Evolutionary conservation across 2,329 filamentous ascomycete genomes (phyloP).

Genomic region (Fusarium liriodendri): DNA sequence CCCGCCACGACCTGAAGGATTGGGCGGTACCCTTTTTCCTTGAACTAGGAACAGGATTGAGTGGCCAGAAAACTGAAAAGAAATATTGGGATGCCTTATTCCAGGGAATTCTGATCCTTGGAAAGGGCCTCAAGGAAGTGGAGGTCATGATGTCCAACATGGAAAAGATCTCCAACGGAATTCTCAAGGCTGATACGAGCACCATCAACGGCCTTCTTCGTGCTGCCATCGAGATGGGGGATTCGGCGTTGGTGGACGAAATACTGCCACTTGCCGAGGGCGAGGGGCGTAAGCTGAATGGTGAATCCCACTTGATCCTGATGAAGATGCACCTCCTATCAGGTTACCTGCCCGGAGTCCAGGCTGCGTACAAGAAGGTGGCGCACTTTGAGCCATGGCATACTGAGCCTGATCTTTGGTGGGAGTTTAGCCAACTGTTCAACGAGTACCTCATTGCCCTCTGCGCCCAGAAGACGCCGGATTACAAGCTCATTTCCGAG

Average conservation of each 20-base stretch:
- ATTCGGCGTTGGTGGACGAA: constrained; percentile 78
- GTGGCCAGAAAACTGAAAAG: constrained; percentile 59
- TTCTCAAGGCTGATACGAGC: constrained; percentile 69
- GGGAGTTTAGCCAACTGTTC: constrained; percentile 69
- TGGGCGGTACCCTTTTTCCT: constrained; percentile 73
- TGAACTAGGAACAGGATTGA: constrained; percentile 59
- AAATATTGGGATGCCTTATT: constrained; percentile 78
- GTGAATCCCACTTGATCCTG: constrained; percentile 77
- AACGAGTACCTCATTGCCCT: constrained; percentile 80
- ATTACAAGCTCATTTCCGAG: constrained; percentile 78
- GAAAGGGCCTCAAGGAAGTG: constrained; percentile 69
- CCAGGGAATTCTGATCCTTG: constrained; percentile 76
- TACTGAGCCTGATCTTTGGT: constrained; percentile 56
- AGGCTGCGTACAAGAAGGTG: constrained; percentile 68
- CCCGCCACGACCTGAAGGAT: constrained; percentile 66
- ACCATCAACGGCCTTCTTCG: constrained; percentile 83
- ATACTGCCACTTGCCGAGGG: constrained; percentile 75
- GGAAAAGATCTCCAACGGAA: constrained; percentile 66
- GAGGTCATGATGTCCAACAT: constrained; percentile 74
- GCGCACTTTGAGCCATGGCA: constrained; percentile 49
- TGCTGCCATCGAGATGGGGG: constrained; percentile 75
- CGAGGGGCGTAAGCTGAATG: constrained; percentile 74
- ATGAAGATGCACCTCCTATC: constrained; percentile 81
- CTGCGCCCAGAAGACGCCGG: constrained; percentile 67
- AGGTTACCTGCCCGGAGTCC: constrained; percentile 77